Base-by-base conservation (phyloP, 805 yeast genomes). In the Yamadazyma insecticola region DNA sequence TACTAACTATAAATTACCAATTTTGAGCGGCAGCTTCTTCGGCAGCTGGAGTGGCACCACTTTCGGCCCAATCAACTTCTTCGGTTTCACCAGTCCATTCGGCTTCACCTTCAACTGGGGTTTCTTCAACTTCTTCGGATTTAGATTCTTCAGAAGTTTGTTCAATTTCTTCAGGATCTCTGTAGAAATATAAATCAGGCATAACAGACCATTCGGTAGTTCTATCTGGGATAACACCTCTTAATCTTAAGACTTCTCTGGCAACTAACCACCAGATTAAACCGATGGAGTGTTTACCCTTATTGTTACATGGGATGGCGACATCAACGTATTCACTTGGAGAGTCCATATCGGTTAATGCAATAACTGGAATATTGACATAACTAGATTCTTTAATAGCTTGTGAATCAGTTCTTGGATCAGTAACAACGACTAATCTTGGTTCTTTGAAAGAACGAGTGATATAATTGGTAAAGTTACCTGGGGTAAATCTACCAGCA, bases 401-500 rank as follows among this genome's bases (percentile, higher is more conserved):
- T 79, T 92, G 98, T 66, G 96, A 85, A 67, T 92, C 98, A 55
- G 97, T 90, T 83, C 97, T 90, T 78, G 99, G 98, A 77, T 92
- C 98, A 62, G 97, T 90, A 64, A 92, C 98, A 59, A 92, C 77
- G 69, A 92, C 88, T 68, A 92, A 82, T 78, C 99, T 87, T 81
- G 99, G 99, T 80, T 92, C 99, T 78, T 90, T 92, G 96, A 92
- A 92, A 57, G 97, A 87, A 76, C 97, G 90, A 74, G 98, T 92
- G 79, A 90, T 92, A 79, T 92, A 92, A 80, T 92, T 92, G 70
- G 99, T 92, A 92, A 92, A 92, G 78, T 84, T 81, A 86, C 99
- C 99, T 75, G 99, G 99, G 60, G 98, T 92, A 85, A 92, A 92
- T 79, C 99, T 88, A 76, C 99, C 99, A 59, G 98, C 99, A 76